Percentiles rank a stretch among this genome's conserved stretches.
Conservation (phyloP, 495 filamentous ascomycete genomes). For the Cenococcum geophilum region DNA sequence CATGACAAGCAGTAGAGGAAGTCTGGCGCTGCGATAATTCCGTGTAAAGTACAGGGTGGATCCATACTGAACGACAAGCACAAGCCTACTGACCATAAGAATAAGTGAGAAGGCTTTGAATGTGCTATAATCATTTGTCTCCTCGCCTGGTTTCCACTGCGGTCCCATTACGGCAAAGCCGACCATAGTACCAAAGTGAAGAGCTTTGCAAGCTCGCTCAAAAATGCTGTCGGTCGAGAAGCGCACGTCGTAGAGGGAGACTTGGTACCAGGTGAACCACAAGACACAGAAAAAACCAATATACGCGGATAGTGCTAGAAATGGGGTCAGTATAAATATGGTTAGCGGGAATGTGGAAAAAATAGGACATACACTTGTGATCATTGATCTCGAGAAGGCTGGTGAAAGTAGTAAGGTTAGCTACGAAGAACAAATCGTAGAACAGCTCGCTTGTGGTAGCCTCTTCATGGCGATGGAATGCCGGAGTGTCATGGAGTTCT, state of each 20-base stretch:
- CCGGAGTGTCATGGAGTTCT: constrained; percentile 24
- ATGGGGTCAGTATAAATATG: background rate
- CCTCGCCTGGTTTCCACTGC: constrained; percentile 28
- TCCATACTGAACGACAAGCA: constrained; percentile 21
- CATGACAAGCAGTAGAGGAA: constrained; percentile 23
- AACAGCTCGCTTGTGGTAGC: constrained; percentile 34
- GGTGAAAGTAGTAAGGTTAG: constrained; percentile 35
- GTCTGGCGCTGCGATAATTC: constrained; percentile 20
- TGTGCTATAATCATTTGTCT: constrained; percentile 16
- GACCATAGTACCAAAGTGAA: constrained; percentile 50
- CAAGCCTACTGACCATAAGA: constrained; percentile 27
- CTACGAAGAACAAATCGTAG: constrained; percentile 37
- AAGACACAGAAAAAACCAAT: constrained; percentile 61
- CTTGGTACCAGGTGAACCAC: constrained; percentile 69
- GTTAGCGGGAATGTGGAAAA: background rate
- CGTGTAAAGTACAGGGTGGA: constrained; percentile 21
- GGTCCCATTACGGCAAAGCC: constrained; percentile 30
- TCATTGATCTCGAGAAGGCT: constrained; percentile 37
- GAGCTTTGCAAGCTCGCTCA: constrained; percentile 56
- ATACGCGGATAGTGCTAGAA: constrained; percentile 44
- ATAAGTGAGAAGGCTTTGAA: constrained; percentile 28
- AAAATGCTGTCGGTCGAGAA: constrained; percentile 63
- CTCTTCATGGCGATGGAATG: constrained; percentile 33
- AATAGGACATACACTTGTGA: background rate
- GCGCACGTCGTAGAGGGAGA: constrained; percentile 61